Evolutionary conservation across 1,284 basidiomycete species (phyloP).

Genomic region (Puccinia sorghi): DNA sequence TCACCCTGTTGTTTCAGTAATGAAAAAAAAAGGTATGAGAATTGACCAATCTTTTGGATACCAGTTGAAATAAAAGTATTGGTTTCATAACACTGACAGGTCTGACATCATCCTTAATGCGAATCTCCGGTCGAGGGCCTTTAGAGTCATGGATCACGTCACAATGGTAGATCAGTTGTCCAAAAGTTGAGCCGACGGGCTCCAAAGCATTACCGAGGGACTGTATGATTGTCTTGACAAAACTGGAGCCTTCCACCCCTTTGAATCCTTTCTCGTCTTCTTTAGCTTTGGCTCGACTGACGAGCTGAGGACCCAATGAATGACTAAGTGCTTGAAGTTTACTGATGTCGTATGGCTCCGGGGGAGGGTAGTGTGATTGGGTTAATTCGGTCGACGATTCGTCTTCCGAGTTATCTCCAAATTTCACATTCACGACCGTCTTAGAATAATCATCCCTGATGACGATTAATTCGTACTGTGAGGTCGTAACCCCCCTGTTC

Average conservation of each 20-base stretch:
- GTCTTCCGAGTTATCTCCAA: slow-evolving; percentile 36
- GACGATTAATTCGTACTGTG: slow-evolving; percentile 38
- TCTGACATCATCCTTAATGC: slow-evolving; percentile 43
- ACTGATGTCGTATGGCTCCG: slow-evolving; percentile 22
- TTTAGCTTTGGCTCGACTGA: slow-evolving; percentile 40
- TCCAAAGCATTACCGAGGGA: slow-evolving; percentile 34
- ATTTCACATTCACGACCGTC: slow-evolving; percentile 40
- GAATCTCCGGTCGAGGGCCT: slow-evolving; percentile 39
- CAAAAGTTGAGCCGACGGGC: slow-evolving; percentile 41
- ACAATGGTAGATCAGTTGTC: slow-evolving; percentile 44
- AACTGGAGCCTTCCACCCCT: slow-evolving; percentile 14
- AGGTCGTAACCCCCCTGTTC: slow-evolving; percentile 18
- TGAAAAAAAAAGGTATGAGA: neutral
- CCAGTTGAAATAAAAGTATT: neutral
- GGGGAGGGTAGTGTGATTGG: slow-evolving; percentile 38
- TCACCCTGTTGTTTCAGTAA: slow-evolving; percentile 24
- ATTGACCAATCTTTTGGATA: neutral
- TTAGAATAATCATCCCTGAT: slow-evolving; percentile 49
- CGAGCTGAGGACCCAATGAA: slow-evolving; percentile 39
- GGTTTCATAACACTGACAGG: slow-evolving; percentile 15
- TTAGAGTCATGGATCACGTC: slow-evolving; percentile 38
- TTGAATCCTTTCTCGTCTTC: slow-evolving; percentile 47
- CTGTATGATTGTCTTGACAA: slow-evolving; percentile 35
- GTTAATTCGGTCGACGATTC: slow-evolving; percentile 43
- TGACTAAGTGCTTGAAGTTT: slow-evolving; percentile 26